Base-by-base conservation (phyloP, 768 basidiomycete species). In the Termitomyces sp. region DNA sequence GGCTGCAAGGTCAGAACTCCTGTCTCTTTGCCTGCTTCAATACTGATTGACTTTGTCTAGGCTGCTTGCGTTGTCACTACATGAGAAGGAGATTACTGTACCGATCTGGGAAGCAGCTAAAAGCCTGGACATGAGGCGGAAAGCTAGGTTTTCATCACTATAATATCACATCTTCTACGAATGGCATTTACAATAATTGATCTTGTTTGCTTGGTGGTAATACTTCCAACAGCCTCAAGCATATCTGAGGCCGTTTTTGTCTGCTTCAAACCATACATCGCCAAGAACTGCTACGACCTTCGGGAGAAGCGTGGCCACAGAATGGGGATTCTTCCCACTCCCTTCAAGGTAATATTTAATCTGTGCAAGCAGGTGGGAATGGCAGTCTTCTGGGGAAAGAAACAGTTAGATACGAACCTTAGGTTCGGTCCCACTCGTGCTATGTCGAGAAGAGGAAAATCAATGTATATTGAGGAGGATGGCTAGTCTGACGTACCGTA, bases 261-360 rank as follows among this genome's bases (percentile, higher is more conserved):
- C 69, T 18, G 82, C 83, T 66, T 87, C 79, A 70, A 94, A 77
- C 92, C 92, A 94, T 16, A 76, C 74, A 20, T 75, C 70, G 18
- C 80, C 79, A 10, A 94, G 71, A 60, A 88, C 86, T 41, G 72
- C 69, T 2, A 89, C 79, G 0, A 90, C 85, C 42, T 66, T 68
- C 4, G 71, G 69, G n/a, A 94, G 76, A 37, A 83, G 68, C 4
- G 60, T 64, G 2, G 72, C 71, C 4, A 94, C 84, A 0, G 67
- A 65, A n/a, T 59, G 60, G 0, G 72, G 64, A 61, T 88, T 72
- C 50, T 68, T 74, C 0, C 91, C 90, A 50, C 75, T 81, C 12
- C 90, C 93, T 73, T 95, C 93, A 29, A 94, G 74, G 66, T 95
- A 95, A 69, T 88, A 92, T 68, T 95, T 95, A 73, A 94, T 90